These are phyloP conservation scores for Domatiomyces catenatus DNA, from an alignment of 2,329 filamentous ascomycete genomes.

Conservation along the genomic window DNA sequence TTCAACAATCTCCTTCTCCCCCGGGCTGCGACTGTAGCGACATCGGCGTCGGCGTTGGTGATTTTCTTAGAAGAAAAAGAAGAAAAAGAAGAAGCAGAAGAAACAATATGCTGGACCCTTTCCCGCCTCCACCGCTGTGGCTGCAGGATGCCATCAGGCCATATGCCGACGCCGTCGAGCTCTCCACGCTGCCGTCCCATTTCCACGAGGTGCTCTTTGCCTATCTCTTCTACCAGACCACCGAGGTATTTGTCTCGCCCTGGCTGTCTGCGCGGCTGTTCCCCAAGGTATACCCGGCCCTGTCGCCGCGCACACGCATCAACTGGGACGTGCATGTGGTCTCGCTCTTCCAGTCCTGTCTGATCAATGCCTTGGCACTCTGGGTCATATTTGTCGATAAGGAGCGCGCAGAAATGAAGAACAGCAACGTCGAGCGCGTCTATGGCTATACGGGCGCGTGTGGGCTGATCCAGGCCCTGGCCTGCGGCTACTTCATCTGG, in stretches of 20 bases:
- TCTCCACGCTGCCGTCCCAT: conserved; percentile 44
- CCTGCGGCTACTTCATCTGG: conserved; percentile 50
- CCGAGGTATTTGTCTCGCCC: conserved; percentile 40
- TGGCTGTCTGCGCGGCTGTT: conserved; percentile 38
- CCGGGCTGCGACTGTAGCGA: too few species aligned
- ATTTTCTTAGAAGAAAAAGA: background rate
- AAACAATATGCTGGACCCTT: conserved; percentile 28
- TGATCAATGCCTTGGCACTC: conserved; percentile 41
- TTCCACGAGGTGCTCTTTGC: conserved; percentile 46
- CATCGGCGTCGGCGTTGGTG: background rate
- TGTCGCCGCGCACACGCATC: conserved; percentile 41
- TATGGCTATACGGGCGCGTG: conserved; percentile 46
- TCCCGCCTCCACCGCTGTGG: conserved; percentile 35
- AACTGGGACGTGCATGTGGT: conserved; percentile 56
- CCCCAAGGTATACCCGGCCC: conserved; percentile 37
- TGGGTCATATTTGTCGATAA: conserved; percentile 43
- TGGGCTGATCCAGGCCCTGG: conserved; percentile 45
- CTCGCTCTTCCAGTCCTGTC: conserved; percentile 42
- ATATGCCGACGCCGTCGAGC: conserved; percentile 34
- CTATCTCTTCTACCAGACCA: conserved; percentile 41
- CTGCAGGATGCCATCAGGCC: conserved; percentile 35
- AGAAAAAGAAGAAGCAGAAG: background rate
- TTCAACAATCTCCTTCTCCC: background rate
- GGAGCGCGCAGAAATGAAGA: conserved; percentile 39
- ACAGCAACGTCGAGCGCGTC: conserved; percentile 33